A percentile compares a stretch with the other conserved stretches of the same genome.
Evolutionary conservation across 805 yeast genomes (phyloP).

Genomic region (Nakazawaea siamensis): DNA sequence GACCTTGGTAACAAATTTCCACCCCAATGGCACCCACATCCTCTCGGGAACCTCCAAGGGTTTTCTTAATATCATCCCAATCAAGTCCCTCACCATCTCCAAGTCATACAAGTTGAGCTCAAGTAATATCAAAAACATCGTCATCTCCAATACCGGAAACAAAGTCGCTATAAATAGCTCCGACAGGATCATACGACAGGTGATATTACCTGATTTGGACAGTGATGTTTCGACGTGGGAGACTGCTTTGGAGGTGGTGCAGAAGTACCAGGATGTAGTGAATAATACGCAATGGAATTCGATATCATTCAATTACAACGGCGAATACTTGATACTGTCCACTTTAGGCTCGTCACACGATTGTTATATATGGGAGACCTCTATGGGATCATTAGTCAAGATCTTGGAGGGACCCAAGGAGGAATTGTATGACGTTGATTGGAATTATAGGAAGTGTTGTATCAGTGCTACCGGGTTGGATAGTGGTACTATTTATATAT

Average conservation of each 20-base stretch:
- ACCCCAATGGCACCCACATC: slow-evolving; percentile 45
- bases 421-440: slow-evolving; percentile 77
- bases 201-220: slow-evolving; percentile 35
- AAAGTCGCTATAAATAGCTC: slow-evolving; percentile 70
- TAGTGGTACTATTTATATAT: slow-evolving; percentile 70
- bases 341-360: slow-evolving; percentile 86
- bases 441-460: slow-evolving; percentile 71
- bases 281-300: slow-evolving; percentile 86
- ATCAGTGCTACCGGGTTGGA: slow-evolving; percentile 83
- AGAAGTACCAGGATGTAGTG: slow-evolving; percentile 84
- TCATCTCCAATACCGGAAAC: slow-evolving; percentile 48
- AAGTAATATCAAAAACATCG: slow-evolving; percentile 63
- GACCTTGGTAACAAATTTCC: slow-evolving; percentile 44
- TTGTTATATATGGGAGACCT: slow-evolving; percentile 87
- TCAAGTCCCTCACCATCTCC: slow-evolving; percentile 24
- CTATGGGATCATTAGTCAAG: slow-evolving; percentile 79
- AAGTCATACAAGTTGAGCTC: slow-evolving; percentile 51
- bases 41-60: slow-evolving; percentile 81
- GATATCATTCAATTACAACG: slow-evolving; percentile 62
- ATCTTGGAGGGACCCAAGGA: slow-evolving; percentile 88
- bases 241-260: slow-evolving; percentile 55
- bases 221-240: not conserved
- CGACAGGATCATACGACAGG: slow-evolving; percentile 67
- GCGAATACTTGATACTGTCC: slow-evolving; percentile 83
- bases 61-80: slow-evolving; percentile 45